phyloP scores from a whole-genome alignment of 1,284 basidiomycete genomes.

The Austroboletus niveus region DNA sequence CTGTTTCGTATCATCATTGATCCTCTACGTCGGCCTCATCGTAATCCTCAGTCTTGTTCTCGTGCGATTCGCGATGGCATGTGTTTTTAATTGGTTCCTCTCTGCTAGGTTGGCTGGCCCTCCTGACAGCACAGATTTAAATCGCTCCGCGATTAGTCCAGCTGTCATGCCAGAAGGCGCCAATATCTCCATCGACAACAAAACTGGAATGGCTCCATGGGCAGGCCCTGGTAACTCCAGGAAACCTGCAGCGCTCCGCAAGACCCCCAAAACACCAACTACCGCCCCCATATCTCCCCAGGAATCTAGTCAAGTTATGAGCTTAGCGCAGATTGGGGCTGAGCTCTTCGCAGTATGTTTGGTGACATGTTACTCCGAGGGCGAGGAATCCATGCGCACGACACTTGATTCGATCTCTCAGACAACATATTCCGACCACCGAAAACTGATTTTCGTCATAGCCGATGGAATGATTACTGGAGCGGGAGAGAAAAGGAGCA shows the following conservation, averaged over 20 bases:
- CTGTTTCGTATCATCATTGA: slow-evolving; percentile 88
- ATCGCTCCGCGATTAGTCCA: slow-evolving; percentile 82
- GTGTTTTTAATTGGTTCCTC: slow-evolving; percentile 95
- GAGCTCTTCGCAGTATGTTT: slow-evolving; percentile 95
- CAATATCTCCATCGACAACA: slow-evolving; percentile 86
- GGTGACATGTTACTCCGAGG: slow-evolving; percentile 98
- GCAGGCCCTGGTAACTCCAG: slow-evolving; percentile 53
- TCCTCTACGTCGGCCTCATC: slow-evolving; percentile 90
- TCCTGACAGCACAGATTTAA: slow-evolving; percentile 65
- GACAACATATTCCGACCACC: slow-evolving; percentile 87
- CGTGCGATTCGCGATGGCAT: slow-evolving; percentile 94
- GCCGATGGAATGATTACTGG: slow-evolving; percentile 99
- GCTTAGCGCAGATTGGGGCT: slow-evolving; percentile 84
- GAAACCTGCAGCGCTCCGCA: slow-evolving; percentile 43
- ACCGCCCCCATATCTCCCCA: slow-evolving; percentile 46
- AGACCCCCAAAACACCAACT: slow-evolving; percentile 40
- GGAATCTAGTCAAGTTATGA: slow-evolving; percentile 66
- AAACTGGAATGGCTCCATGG: slow-evolving; percentile 93
- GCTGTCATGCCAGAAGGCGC: slow-evolving; percentile 95
- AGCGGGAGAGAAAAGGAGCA: slow-evolving; percentile 90
- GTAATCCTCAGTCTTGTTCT: slow-evolving; percentile 91
- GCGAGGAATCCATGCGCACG: slow-evolving; percentile 86
- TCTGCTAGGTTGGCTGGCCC: slow-evolving; percentile 76
- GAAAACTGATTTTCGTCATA: slow-evolving; percentile 93
- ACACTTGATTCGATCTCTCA: slow-evolving; percentile 92